Conservation (phyloP, 331 rosid genomes). For the Acacia concinna region DNA sequence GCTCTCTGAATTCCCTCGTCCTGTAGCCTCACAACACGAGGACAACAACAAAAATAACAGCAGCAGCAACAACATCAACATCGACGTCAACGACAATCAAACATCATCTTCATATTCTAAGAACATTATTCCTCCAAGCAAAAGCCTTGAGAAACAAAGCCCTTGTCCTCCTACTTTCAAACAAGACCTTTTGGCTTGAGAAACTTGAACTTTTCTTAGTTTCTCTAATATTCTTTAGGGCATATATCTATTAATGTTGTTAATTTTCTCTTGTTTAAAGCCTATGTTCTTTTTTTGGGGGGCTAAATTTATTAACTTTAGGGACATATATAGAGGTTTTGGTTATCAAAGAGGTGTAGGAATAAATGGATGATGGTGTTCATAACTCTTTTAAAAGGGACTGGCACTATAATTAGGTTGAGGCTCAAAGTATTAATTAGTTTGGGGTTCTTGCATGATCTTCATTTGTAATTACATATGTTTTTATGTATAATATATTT, state of each 20-base stretch:
- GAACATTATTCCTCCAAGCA: conserved; percentile 10
- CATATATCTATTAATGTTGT: conserved; percentile 24
- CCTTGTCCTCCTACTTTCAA: conserved; percentile 42
- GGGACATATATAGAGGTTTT: conserved; percentile 20
- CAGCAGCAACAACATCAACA: not conserved
- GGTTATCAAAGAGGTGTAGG: conserved; percentile 33
- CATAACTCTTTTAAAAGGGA: conserved; percentile 31
- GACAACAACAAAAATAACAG: not conserved
- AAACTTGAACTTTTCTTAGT: not conserved
- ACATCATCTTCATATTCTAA: conserved; percentile 44
- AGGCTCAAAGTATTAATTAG: conserved; percentile 13
- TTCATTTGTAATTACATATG: conserved; percentile 34
- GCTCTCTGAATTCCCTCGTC: conserved; percentile 69
- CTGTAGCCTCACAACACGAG: conserved; percentile 10
- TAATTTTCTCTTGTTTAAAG: conserved; percentile 17
- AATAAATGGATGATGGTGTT: conserved; percentile 29
- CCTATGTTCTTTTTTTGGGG: not conserved
- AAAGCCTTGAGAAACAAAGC: conserved; percentile 20
- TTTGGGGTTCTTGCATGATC: conserved; percentile 2
- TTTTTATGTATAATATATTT: conserved; percentile 30
- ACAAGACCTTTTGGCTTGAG: conserved; percentile 55
- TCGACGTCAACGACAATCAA: not conserved
- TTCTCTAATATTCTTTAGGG: not conserved
- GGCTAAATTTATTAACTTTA: conserved; percentile 23
- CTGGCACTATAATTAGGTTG: conserved; percentile 22